Base-by-base conservation (phyloP, 257 asterid genomes). In the Solanum habrochaites region DNA sequence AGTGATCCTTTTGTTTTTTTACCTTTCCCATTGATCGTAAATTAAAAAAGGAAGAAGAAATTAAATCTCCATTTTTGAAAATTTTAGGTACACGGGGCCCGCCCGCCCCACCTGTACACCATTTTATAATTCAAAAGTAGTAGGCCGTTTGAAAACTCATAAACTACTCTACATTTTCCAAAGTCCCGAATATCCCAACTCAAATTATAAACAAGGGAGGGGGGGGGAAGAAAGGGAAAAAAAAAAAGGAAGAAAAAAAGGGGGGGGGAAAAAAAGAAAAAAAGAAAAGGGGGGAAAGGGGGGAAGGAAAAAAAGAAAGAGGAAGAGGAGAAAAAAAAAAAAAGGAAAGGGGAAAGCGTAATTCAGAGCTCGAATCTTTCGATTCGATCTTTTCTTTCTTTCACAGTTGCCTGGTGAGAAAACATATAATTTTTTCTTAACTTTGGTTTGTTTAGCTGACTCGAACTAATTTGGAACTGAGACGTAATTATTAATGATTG, bases 11-110 rank as follows among this genome's bases (percentile, higher is more conserved):
- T n/a, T n/a, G n/a, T n/a, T n/a, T n/a, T n/a, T n/a, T n/a, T n/a
- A n/a, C 58, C 83, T 80, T 78, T 29, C 42, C 84, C n/a, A 25
- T 3, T 62, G 42, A 47, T 29, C 43, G 2, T 47, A 49, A 80
- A 80, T 47, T 3, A 71, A 49, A 78, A 45, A 47, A n/a, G 40
- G 29, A 27, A 13, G 39, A 88, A 39, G 1, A 56, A 6, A 43
- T 11, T 12, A n/a, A 67, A 64, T 86, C 89, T 74, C 85, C 58
- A 66, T 73, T 86, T 89, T 89, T n/a, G n/a, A n/a, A 80, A 86
- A 86, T 86, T 84, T 64, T 52, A 20, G 14, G 39, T 5, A 31
- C 20, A 47, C 27, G 62, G 89, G 9, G 39, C 39, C 39, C 39
- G 7, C 39, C 39, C 39, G 7, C 1, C 52, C 82, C 69, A 15